Conservation (phyloP, 768 basidiomycete species). For the Flagelloscypha sp. region DNA sequence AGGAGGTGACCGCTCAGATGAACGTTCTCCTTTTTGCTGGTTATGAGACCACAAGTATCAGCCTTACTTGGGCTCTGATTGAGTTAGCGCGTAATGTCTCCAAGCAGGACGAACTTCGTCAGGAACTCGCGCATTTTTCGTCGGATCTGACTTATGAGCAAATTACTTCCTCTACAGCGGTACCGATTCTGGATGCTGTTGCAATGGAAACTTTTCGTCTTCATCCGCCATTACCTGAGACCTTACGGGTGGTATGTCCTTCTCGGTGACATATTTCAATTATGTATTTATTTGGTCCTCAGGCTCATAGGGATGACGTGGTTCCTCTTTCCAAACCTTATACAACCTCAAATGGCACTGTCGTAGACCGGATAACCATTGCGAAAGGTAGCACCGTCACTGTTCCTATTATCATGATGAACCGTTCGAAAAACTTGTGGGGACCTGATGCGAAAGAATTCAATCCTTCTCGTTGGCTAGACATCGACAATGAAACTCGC, state of each 20-base stretch:
- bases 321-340: slow-evolving; percentile 50
- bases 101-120: slow-evolving; percentile 23
- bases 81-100: slow-evolving; percentile 24
- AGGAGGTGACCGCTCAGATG: slow-evolving; percentile 24
- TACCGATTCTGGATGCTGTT: slow-evolving; percentile 26
- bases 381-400: slow-evolving; percentile 38
- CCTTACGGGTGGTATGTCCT: slow-evolving; percentile 28
- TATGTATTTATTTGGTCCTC: not conserved
- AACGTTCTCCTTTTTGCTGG: slow-evolving; percentile 31
- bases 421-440: slow-evolving; percentile 50
- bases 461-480: slow-evolving; percentile 58
- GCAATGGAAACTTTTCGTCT: slow-evolving; percentile 32
- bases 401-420: slow-evolving; percentile 37
- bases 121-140: slow-evolving; percentile 18
- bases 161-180: slow-evolving; percentile 14
- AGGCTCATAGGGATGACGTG: slow-evolving; percentile 46
- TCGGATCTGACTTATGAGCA: slow-evolving; percentile 19
- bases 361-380: slow-evolving; percentile 32
- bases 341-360: slow-evolving; percentile 30
- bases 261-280: not conserved
- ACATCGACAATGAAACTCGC: slow-evolving; percentile 17
- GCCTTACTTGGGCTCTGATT: slow-evolving; percentile 27
- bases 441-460: slow-evolving; percentile 51
- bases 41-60: slow-evolving; percentile 32
- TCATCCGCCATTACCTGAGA: slow-evolving; percentile 25